Evolutionary conservation across 2,329 filamentous ascomycete species (phyloP), one percentile per base, ranked within the genome.

Genomic region (Colletotrichum limetticola): DNA sequence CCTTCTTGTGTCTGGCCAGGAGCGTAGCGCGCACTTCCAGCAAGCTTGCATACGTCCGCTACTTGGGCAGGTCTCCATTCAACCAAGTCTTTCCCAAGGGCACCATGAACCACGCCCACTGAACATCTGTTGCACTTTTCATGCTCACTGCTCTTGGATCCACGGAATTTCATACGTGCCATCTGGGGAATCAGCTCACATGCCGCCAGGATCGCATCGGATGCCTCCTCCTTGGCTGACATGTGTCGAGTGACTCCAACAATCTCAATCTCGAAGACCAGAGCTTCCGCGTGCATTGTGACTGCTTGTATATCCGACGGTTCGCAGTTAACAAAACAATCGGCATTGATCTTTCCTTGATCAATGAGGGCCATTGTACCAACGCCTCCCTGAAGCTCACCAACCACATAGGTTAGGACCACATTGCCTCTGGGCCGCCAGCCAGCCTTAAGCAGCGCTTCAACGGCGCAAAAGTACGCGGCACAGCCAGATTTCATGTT

Each of bases 401-500:
- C 37, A 42, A 42, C 37, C 37, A 42, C 37, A 19, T 42, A 42
- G 6, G 37, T 42, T 1, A 42, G 37, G 16, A 42, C 37, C 3
- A 42, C 37, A 7, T 42, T 16, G 2, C 37, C 37, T 42, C 37
- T 16, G 3, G 37, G 78, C 32, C 26, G 30, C 78, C 78, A 79
- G 28, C 77, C 76, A 56, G 58, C 56, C 12, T 60, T 64, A 46
- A 71, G 73, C 8, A 79, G 70, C 1, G 76, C 68, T 49, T 78
- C 71, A n/a, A 78, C 78, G 6, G 77, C 77, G 63, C 77, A 77
- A 64, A 71, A 79, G 72, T 78, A 79, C 35, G 78, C 78, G 1
- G 78, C 78, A 65, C 77, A 79, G 28, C 78, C 78, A 3, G 77
- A 76, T 57, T 79, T 79, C 78, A 79, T 79, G 72, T 79, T 78